Evolutionary conservation across 192 early-diverging fungal genomes (phyloP).

Genomic region (Helicostylum pulchrum): DNA sequence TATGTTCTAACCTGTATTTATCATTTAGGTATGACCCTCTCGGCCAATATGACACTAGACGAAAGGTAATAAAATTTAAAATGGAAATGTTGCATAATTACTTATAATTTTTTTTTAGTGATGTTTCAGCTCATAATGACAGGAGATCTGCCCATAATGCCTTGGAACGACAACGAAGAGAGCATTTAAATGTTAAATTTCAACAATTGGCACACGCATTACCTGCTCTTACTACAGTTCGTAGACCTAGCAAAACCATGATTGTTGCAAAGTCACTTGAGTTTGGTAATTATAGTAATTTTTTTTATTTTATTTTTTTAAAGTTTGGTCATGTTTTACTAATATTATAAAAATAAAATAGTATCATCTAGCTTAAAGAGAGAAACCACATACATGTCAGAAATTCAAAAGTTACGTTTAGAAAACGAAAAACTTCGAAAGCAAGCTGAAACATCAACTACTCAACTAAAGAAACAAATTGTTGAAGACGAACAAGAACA

Average conservation of each 20-base stretch:
- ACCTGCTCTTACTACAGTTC: conserved; percentile 65
- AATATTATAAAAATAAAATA: conserved; percentile 7
- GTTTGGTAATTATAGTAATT: conserved; percentile 41
- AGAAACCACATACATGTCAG: conserved; percentile 17
- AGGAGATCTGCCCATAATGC: conserved; percentile 79
- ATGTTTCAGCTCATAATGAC: conserved; percentile 40
- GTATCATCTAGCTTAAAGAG: conserved; percentile 18
- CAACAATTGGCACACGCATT: conserved; percentile 80
- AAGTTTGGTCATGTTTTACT: neutral
- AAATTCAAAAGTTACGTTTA: conserved; percentile 25
- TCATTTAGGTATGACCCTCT: conserved; percentile 14
- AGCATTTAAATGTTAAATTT: conserved; percentile 76
- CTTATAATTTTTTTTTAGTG: neutral
- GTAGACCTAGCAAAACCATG: conserved; percentile 77
- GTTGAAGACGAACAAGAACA: neutral
- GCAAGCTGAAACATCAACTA: conserved; percentile 15
- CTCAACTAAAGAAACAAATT: neutral
- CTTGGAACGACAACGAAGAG: conserved; percentile 76
- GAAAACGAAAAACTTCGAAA: conserved; percentile 26
- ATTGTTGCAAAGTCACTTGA: conserved; percentile 80
- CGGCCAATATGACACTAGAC: conserved; percentile 17
- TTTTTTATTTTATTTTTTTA: too few relatives aligned
- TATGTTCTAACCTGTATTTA: conserved; percentile 3
- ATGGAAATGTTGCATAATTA: too few relatives aligned
- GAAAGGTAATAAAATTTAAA: conserved; percentile 10